Conservation (phyloP, 768 basidiomycete species). For the Termitomyces eurrhizus region DNA sequence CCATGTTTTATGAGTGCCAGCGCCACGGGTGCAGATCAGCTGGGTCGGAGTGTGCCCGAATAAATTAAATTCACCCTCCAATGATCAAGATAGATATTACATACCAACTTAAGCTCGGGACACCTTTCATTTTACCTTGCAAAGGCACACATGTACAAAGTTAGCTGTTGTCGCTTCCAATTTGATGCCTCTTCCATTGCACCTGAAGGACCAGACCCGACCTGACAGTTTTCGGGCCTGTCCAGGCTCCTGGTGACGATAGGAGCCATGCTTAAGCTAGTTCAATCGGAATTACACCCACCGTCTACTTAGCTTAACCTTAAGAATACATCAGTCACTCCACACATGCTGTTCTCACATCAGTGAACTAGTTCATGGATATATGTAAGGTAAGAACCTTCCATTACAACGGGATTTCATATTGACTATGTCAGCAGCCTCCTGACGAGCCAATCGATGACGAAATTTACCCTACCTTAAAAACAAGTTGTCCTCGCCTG, state of each 20-base stretch:
- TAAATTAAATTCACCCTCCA: background rate
- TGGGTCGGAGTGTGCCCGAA: background rate
- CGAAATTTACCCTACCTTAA: background rate
- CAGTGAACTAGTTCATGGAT: background rate
- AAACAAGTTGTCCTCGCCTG: background rate
- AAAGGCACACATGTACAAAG: background rate
- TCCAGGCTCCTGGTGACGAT: conserved; percentile 5
- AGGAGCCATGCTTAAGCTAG: background rate
- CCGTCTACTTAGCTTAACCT: conserved; percentile 10
- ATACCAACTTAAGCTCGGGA: background rate
- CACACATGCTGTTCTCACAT: background rate
- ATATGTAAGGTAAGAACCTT: conserved; percentile 6
- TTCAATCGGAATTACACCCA: background rate
- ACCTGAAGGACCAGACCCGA: background rate
- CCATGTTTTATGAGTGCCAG: background rate
- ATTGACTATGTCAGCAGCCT: background rate
- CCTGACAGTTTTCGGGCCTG: background rate
- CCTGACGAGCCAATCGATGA: conserved; percentile 14
- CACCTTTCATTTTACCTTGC: background rate
- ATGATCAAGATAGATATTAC: background rate
- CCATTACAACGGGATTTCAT: conserved; percentile 5
- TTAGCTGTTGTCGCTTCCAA: background rate
- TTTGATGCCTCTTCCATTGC: background rate
- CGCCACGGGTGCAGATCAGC: background rate
- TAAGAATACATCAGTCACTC: background rate